Percentiles rank a stretch among this genome's conserved stretches.
Conservation (phyloP, 164 flowering plant species). For the Vitis riparia region DNA sequence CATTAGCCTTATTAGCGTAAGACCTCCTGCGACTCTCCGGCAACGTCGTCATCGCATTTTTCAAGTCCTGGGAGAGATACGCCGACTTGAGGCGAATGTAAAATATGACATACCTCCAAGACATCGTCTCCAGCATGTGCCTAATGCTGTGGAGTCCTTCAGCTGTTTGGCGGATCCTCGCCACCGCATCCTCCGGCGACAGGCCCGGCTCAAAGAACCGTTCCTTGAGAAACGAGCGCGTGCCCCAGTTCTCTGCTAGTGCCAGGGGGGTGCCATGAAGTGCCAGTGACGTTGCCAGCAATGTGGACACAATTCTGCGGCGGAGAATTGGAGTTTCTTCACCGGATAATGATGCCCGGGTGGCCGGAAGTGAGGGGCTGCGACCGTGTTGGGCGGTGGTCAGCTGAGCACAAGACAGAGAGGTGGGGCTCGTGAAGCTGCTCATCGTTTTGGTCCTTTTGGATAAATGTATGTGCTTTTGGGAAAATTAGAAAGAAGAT, state of each 20-base stretch:
- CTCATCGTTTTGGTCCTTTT: slow-evolving; percentile 26
- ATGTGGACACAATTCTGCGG: slow-evolving; percentile 5
- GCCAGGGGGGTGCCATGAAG: slow-evolving; percentile 33
- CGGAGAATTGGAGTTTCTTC: slow-evolving; percentile 28
- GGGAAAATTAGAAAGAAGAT: not conserved
- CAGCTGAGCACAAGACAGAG: slow-evolving; percentile 17
- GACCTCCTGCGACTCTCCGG: slow-evolving; percentile 47
- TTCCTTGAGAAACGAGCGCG: slow-evolving; percentile 64
- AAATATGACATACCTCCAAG: slow-evolving; percentile 81
- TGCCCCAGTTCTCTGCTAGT: slow-evolving; percentile 74
- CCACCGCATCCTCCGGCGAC: slow-evolving; percentile 82
- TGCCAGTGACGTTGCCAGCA: slow-evolving; percentile 33
- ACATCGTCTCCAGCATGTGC: slow-evolving; percentile 79
- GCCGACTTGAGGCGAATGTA: slow-evolving; percentile 69
- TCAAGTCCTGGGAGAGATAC: slow-evolving; percentile 73
- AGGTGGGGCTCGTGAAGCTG: slow-evolving; percentile 29
- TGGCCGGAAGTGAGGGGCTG: not conserved
- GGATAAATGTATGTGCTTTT: slow-evolving; percentile 9
- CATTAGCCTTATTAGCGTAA: slow-evolving; percentile 66
- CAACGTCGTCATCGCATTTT: slow-evolving; percentile 53
- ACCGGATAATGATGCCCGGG: slow-evolving; percentile 20
- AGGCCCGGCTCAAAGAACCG: slow-evolving; percentile 68
- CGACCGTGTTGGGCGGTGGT: slow-evolving; percentile 10
- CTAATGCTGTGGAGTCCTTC: slow-evolving; percentile 75
- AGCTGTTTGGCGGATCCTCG: slow-evolving; percentile 73